phyloP scores from a whole-genome alignment of 352 stramenopile genomes.

The Phytopythium sindhum region DNA sequence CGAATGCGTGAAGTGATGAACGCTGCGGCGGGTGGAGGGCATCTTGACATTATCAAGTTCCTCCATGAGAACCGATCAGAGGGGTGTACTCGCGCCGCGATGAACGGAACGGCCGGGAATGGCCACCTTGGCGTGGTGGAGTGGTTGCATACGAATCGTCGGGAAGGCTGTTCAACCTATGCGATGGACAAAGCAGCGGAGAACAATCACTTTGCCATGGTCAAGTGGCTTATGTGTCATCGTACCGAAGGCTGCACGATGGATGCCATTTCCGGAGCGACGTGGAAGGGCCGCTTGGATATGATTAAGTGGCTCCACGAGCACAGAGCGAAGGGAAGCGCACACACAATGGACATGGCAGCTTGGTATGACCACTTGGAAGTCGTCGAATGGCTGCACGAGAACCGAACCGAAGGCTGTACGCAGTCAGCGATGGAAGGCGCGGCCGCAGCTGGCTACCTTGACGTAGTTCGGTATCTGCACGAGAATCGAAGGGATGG shows the following conservation, averaged over 20 bases:
- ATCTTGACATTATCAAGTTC: not conserved
- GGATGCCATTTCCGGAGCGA: not conserved
- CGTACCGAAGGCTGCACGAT: not conserved
- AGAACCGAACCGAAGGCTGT: not conserved
- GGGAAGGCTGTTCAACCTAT: not conserved
- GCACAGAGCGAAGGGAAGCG: not conserved
- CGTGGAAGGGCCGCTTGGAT: not conserved
- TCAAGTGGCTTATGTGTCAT: not conserved
- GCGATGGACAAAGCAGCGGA: slow-evolving; percentile 1
- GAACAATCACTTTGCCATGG: not conserved
- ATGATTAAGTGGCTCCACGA: not conserved
- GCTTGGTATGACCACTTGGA: not conserved
- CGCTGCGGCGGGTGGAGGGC: not conserved
- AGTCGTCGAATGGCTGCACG: not conserved
- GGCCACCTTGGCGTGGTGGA: slow-evolving; percentile 1
- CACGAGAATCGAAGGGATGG: not conserved
- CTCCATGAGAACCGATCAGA: not conserved
- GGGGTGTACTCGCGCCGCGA: slow-evolving; percentile 13
- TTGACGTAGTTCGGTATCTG: not conserved
- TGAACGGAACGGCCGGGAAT: slow-evolving; percentile 11
- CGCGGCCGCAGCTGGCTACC: not conserved
- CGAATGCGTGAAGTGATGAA: not conserved
- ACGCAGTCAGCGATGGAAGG: not conserved
- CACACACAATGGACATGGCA: not conserved
- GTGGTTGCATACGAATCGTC: not conserved